Base-by-base conservation (phyloP, 768 basidiomycete genomes). In the Galerina marginata region DNA sequence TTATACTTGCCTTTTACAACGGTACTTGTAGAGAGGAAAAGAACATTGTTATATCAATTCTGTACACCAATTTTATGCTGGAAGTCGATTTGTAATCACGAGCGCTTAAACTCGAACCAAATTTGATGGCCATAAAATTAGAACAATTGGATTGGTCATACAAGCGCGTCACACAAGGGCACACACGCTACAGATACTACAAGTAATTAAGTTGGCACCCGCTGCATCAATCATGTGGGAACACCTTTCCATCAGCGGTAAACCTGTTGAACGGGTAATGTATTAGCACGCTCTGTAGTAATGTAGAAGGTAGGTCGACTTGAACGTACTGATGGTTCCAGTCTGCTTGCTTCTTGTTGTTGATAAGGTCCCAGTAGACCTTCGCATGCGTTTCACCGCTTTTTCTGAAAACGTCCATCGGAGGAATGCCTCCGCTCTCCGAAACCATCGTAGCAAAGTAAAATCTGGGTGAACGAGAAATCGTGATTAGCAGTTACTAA, bases 371-470 rank as follows among this genome's bases (percentile, higher is more conserved):
- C 67, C 67, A 67, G 46, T 69, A 73, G 4, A 69, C 70, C 48
- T 71, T 49, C 0, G 71, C 72, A 46, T 74, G 71, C 7, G 65
- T 60, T 11, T 64, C 65, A 33, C 68, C 74, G 50, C 73, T 69
- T 7, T 59, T 63, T 1, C 29, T 37, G 44, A 74, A 75, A 6
- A 50, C 55, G 4, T 64, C 64, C 10, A 37, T 36, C 0, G 54
- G 37, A 15, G 66, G 61, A 15, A 58, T 40, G 0, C 56, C 65
- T 4, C 70, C 72, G 14, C 49, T 58, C n/a, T 58, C 25, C 2
- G 70, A 69, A 10, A 73, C 71, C 14, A 74, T 49, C 6, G 65
- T 65, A 0, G 70, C 72, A 59, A 65, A 75, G 50, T 71, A 69
- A 51, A 75, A 74, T 39, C 74, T 75, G 14, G 6, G 42, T 15